phyloP scores from a whole-genome alignment of 345 rosid species.

The Arabis hirsuta region DNA sequence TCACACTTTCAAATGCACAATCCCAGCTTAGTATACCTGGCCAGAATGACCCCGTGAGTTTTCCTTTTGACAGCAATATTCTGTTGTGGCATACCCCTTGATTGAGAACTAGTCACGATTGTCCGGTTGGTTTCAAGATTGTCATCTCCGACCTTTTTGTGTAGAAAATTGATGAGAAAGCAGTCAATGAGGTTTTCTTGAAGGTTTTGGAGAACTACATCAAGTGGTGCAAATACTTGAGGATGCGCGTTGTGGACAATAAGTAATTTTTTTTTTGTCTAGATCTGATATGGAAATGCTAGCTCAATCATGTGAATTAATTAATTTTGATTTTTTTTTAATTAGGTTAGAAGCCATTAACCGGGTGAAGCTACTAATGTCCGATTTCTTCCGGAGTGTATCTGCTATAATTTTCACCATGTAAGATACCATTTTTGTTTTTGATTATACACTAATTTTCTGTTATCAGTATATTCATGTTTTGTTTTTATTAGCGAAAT shows the following conservation, averaged over 20 bases:
- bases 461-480: conserved; percentile 4
- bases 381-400: conserved; percentile 97
- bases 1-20: conserved; percentile 85
- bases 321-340: conserved; percentile 29
- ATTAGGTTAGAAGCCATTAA: conserved; percentile 83
- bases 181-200: conserved; percentile 87
- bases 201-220: conserved; percentile 92
- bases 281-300: conserved; percentile 22
- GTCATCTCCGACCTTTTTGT: neutral
- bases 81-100: conserved; percentile 21
- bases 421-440: conserved; percentile 55
- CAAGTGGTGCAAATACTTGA: conserved; percentile 96
- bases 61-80: conserved; percentile 22
- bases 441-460: conserved; percentile 19
- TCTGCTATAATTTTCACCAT: conserved; percentile 94
- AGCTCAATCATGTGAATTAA: conserved; percentile 26
- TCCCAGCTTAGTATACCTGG: conserved; percentile 68
- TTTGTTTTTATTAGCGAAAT: conserved; percentile 12
- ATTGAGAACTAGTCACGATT: conserved; percentile 13
- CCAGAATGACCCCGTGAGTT: conserved; percentile 83
- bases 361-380: conserved; percentile 96
- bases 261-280: conserved; percentile 54
- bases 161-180: conserved; percentile 95
- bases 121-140: conserved; percentile 17
- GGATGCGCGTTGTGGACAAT: conserved; percentile 77